Evolutionary conservation across 2,329 filamentous ascomycete species (phyloP).

Genomic region (Verticillium tricorpus): DNA sequence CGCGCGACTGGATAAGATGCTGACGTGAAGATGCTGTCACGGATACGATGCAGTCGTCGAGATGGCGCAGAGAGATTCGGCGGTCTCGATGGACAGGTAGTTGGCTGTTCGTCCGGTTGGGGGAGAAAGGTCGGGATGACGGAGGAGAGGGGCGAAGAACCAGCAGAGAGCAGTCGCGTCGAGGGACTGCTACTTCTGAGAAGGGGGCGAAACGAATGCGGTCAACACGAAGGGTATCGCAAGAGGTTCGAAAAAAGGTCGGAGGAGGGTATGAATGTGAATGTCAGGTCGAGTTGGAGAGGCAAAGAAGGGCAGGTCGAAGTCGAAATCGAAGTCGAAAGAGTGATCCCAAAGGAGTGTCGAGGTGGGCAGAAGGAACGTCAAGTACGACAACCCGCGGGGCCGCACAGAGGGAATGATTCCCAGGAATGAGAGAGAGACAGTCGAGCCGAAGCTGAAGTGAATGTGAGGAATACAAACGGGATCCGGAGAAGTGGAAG

Average conservation of each 20-base stretch:
- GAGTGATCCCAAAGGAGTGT: conserved; percentile 14
- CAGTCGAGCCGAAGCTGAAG: conserved; percentile 7
- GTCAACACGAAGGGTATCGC: conserved; percentile 12
- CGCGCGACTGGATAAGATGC: not conserved
- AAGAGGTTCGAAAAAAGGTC: conserved; percentile 9
- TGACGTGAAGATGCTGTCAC: not conserved
- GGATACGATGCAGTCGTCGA: not conserved
- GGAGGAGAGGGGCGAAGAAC: not conserved
- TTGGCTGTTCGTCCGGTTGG: not conserved
- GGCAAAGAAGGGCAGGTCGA: conserved; percentile 1
- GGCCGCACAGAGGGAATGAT: not conserved
- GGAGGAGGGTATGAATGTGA: conserved; percentile 2
- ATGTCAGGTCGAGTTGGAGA: conserved; percentile 6
- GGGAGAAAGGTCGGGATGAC: not conserved
- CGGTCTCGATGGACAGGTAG: not conserved
- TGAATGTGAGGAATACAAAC: conserved; percentile 4
- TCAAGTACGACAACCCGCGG: conserved; percentile 4
- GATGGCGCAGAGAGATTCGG: not conserved
- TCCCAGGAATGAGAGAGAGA: conserved; percentile 5
- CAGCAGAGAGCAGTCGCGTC: conserved; percentile 1
- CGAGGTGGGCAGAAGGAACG: conserved; percentile 13
- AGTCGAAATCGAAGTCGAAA: not conserved
- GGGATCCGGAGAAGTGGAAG: not conserved
- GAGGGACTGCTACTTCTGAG: conserved; percentile 2
- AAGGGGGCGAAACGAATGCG: conserved; percentile 11